These are phyloP conservation scores for Periconia sp. DNA, from an alignment of 2,329 filamentous ascomycete species.

Conservation along the genomic window DNA sequence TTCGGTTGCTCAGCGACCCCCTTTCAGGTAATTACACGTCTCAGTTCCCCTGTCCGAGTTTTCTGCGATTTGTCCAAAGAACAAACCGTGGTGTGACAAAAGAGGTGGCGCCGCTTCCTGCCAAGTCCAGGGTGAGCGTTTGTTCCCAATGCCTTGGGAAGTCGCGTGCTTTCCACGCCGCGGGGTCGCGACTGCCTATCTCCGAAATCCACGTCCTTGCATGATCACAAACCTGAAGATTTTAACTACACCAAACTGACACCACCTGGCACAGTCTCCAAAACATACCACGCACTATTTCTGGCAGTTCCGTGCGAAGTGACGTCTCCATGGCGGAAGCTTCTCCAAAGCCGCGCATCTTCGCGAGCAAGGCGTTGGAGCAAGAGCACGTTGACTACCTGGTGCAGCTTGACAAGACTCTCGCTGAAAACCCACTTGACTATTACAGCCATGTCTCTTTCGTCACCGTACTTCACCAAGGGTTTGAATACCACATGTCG, in stretches of 20 bases:
- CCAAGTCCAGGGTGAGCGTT: not conserved
- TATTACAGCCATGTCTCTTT: slow-evolving; percentile 52
- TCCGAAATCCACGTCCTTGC: not conserved
- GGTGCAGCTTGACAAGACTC: slow-evolving; percentile 46
- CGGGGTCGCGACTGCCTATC: slow-evolving; percentile 22
- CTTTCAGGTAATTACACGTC: slow-evolving; percentile 37
- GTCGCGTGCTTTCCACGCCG: slow-evolving; percentile 6
- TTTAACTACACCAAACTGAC: slow-evolving; percentile 1
- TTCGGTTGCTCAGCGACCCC: slow-evolving; percentile 34
- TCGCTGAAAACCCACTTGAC: slow-evolving; percentile 52
- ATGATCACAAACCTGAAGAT: slow-evolving; percentile 1
- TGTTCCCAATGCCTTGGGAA: too few species aligned
- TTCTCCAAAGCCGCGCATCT: slow-evolving; percentile 47
- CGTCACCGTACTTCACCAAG: slow-evolving; percentile 52
- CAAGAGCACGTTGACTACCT: slow-evolving; percentile 47
- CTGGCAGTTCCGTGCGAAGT: slow-evolving; percentile 44
- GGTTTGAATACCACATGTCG: slow-evolving; percentile 46
- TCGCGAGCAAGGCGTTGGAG: slow-evolving; percentile 46
- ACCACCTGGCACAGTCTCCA: slow-evolving; percentile 19
- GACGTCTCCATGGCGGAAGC: slow-evolving; percentile 52
- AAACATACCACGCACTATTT: slow-evolving; percentile 43
- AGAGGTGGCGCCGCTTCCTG: not conserved
- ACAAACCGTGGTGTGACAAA: not conserved
- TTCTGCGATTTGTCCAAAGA: not conserved
- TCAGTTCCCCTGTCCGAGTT: not conserved